Base-by-base conservation (phyloP, 495 filamentous ascomycete genomes). In the Oidiodendron maius region DNA sequence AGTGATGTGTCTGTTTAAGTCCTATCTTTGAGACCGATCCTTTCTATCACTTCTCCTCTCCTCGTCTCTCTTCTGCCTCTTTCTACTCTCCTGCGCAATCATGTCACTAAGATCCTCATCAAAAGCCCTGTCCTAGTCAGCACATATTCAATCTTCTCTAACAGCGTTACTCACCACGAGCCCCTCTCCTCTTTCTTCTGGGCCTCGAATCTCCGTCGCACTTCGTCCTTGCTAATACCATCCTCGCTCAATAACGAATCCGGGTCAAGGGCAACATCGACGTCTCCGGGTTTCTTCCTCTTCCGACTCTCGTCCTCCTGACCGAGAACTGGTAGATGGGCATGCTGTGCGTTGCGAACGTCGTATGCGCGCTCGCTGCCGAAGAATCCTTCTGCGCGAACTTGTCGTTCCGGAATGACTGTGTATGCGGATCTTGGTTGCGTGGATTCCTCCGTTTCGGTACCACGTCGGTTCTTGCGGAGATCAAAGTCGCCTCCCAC, bases 101-200 rank as follows among this genome's bases (percentile, higher is more conserved):
- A 98, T 96, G 60, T 95, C 86, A 62, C 83, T 94, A 40, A 98
- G 66, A 64, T 96, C 93, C 59, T 97, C 93, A 64, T 95, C 87
- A 65, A 91, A 88, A 10, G 77, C 80, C 81, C 15, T 18, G 12
- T 5, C 5, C 5, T 5, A 30, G 26, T 30, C 12, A 30, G 26
- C 12, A 30, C 5, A 30, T 30, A 12, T 5, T 5, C 12, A 5
- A 30, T 30, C 26, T 12, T 5, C 26, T 5, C 12, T 30, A 5
- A 12, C 5, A 30, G 26, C 5, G 12, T 30, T 12, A 30, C 26
- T 30, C 12, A 30, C 37, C 89, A 93, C 52, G 83, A 75, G 13
- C 83, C 77, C 23, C 80, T 77, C 51, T 91, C 80, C 61, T 87
- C 81, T 53, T 86, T 76, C 60, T 81, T 77, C 51, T 86, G 74